Percentiles rank a stretch among this genome's conserved stretches.
Evolutionary conservation across 176 grass and related monocot species (phyloP).

Genomic region (Canna indica): DNA sequence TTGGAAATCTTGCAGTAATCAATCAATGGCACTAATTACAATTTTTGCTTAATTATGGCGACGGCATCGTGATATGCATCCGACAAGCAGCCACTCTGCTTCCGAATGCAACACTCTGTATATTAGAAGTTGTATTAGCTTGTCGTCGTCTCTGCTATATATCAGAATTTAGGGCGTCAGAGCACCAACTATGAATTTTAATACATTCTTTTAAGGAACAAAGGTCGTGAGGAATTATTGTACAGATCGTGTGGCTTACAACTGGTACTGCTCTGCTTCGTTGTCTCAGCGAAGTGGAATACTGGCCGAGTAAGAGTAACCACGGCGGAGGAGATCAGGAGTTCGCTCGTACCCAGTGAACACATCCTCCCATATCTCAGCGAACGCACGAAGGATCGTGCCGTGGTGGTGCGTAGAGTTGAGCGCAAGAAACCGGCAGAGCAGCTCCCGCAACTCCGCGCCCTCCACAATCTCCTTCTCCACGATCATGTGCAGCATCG

Average conservation of each 20-base stretch:
- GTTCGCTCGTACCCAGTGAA: conserved; percentile 39
- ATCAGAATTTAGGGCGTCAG: too few species aligned
- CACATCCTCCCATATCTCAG: conserved; percentile 82
- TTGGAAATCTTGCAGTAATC: too few species aligned
- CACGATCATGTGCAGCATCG: conserved; percentile 85
- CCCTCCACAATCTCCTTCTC: conserved; percentile 60
- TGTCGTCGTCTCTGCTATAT: too few species aligned
- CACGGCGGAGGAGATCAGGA: conserved; percentile 30
- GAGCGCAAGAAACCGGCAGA: conserved; percentile 67
- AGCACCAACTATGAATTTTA: background rate
- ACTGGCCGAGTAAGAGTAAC: background rate
- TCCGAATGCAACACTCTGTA: too few species aligned
- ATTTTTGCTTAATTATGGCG: too few species aligned
- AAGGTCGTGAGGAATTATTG: background rate
- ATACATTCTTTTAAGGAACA: background rate
- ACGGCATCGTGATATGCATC: too few species aligned
- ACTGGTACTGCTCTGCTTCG: background rate
- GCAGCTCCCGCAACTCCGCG: conserved; percentile 55
- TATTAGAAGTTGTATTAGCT: too few species aligned
- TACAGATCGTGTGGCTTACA: background rate
- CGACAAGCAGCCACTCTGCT: too few species aligned
- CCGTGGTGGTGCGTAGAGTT: conserved; percentile 64
- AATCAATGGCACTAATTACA: too few species aligned
- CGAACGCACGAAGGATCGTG: conserved; percentile 69
- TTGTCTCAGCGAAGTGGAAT: background rate